These are phyloP conservation scores for Penicillium sp. DNA, from an alignment of 2,329 filamentous ascomycete genomes.

Conservation along the genomic window DNA sequence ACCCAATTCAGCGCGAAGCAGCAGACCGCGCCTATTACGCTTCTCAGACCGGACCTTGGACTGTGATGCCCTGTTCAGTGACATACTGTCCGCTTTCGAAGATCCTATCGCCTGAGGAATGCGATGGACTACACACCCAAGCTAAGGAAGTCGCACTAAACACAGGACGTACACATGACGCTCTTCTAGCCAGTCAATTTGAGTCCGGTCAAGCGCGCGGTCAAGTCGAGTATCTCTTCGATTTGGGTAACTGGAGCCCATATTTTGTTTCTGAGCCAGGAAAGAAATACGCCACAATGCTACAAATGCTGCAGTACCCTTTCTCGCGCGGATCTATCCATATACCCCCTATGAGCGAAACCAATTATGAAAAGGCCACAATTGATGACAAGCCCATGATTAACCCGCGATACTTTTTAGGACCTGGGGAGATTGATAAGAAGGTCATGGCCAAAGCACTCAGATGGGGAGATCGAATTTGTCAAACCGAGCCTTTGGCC, in stretches of 20 bases:
- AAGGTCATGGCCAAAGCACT: constrained; percentile 45
- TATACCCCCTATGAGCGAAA: constrained; percentile 28
- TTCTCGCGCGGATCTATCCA: constrained; percentile 52
- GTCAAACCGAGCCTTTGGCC: constrained; percentile 37
- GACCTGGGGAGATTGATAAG: constrained; percentile 45
- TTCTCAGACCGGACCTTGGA: constrained; percentile 18
- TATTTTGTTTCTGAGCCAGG: constrained; percentile 32
- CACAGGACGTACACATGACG: constrained; percentile 7
- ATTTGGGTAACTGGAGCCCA: constrained; percentile 50
- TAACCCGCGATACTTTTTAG: constrained; percentile 47
- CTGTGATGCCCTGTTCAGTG: constrained; percentile 22
- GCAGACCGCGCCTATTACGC: constrained; percentile 16
- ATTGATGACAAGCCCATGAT: constrained; percentile 38
- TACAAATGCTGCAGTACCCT: constrained; percentile 54
- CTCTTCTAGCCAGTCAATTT: constrained; percentile 17
- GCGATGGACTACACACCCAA: neutral
- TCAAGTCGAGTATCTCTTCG: constrained; percentile 52
- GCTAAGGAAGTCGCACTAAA: constrained; percentile 4
- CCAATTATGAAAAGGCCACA: neutral
- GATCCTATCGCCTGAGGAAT: constrained; percentile 3
- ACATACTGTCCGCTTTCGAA: constrained; percentile 19
- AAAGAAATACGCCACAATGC: constrained; percentile 50
- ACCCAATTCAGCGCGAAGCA: constrained; percentile 7
- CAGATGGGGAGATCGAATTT: constrained; percentile 43
- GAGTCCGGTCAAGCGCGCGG: constrained; percentile 29